Evolutionary conservation across 2,329 filamentous ascomycete genomes (phyloP).

Genomic region (Botrytis byssoidea): DNA sequence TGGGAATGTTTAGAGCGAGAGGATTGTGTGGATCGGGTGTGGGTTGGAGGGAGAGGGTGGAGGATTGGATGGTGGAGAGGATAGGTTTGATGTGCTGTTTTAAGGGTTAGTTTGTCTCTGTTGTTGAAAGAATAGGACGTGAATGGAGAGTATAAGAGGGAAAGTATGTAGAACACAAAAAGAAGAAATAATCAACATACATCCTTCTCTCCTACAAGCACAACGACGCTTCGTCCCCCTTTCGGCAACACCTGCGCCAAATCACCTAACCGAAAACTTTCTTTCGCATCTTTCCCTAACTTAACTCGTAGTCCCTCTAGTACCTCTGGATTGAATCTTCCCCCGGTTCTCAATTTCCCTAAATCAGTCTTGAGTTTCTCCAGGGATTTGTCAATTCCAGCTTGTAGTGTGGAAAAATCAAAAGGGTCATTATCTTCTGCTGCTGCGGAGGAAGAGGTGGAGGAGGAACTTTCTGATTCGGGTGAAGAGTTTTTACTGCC

Average conservation of each 20-base stretch:
- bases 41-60: constrained; percentile 50
- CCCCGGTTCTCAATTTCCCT: constrained; percentile 59
- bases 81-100: constrained; percentile 54
- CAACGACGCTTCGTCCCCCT: constrained; percentile 56
- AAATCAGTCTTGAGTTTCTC: constrained; percentile 60
- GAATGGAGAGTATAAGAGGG: background rate
- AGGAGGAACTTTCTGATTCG: background rate
- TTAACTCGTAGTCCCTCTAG: constrained; percentile 62
- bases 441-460: constrained; percentile 14
- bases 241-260: constrained; percentile 67
- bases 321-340: constrained; percentile 59
- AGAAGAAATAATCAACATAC: constrained; percentile 44
- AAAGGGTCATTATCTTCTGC: constrained; percentile 49
- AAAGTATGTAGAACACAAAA: background rate
- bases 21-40: constrained; percentile 48
- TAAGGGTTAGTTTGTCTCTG: background rate
- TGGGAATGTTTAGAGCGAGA: constrained; percentile 52
- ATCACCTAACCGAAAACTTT: constrained; percentile 56
- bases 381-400: constrained; percentile 53
- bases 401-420: constrained; percentile 58
- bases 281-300: constrained; percentile 51
- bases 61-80: constrained; percentile 51
- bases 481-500: constrained; percentile 20
- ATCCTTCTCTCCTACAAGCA: constrained; percentile 64
- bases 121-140: background rate